Evolutionary conservation across 1,284 basidiomycete species (phyloP).

Genomic region (Heterobasidion annosum): DNA sequence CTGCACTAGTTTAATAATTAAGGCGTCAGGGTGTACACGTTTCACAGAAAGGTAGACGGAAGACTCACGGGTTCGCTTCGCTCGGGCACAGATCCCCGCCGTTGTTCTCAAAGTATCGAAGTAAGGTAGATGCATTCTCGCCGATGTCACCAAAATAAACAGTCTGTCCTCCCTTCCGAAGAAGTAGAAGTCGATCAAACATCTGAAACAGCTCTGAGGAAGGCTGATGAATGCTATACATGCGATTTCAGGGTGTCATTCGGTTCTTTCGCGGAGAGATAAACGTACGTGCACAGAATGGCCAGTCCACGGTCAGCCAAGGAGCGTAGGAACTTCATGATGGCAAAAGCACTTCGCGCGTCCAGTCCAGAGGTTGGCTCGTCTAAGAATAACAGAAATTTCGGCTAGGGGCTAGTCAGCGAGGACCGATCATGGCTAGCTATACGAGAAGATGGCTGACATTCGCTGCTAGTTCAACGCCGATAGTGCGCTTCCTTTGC

Average conservation of each 20-base stretch:
- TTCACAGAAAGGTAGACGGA: too few relatives aligned
- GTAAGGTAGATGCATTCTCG: conserved; percentile 40
- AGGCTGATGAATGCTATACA: conserved; percentile 50
- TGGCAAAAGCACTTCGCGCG: conserved; percentile 85
- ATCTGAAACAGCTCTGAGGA: conserved; percentile 64
- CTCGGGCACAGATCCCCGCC: conserved; percentile 35
- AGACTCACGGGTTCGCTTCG: conserved; percentile 26
- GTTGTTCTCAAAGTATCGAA: conserved; percentile 62
- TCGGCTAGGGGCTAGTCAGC: not conserved
- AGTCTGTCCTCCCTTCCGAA: conserved; percentile 63
- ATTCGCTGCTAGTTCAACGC: conserved; percentile 59
- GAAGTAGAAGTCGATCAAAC: conserved; percentile 54
- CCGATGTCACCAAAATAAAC: conserved; percentile 78
- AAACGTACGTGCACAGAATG: conserved; percentile 54
- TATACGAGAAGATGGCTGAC: conserved; percentile 21
- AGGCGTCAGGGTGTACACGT: too few relatives aligned
- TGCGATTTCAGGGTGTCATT: not conserved
- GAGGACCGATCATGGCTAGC: conserved; percentile 2
- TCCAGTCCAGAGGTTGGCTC: conserved; percentile 83
- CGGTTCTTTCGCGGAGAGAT: not conserved
- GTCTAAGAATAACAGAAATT: conserved; percentile 43
- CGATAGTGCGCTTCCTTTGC: conserved; percentile 73
- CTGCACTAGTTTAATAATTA: conserved; percentile 23
- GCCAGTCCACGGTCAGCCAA: conserved; percentile 77
- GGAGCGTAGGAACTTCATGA: conserved; percentile 69